A percentile compares a stretch with the other conserved stretches of the same genome.
phyloP scores from a whole-genome alignment of 2,329 filamentous ascomycete genomes.

The Aspergillus melleus region DNA sequence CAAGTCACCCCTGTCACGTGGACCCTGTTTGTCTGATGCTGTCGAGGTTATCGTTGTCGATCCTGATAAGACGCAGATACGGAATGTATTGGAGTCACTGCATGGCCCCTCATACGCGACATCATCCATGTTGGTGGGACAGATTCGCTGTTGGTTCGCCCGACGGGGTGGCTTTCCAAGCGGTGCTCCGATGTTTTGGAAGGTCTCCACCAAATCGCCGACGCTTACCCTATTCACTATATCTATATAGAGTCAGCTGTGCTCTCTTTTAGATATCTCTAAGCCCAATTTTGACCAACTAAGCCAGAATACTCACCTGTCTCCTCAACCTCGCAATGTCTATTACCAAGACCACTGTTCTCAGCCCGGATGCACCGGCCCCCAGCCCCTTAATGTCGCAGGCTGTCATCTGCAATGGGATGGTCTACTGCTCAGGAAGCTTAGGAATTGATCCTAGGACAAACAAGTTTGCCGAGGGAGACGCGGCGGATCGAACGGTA shows the following conservation, averaged over 20 bases:
- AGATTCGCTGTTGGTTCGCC: background rate
- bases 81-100: background rate
- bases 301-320: too few relatives aligned
- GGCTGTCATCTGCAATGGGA: constrained; percentile 26
- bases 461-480: constrained; percentile 21
- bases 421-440: constrained; percentile 26
- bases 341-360: background rate
- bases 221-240: too few relatives aligned
- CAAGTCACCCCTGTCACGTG: background rate
- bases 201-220: too few relatives aligned
- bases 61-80: background rate
- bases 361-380: constrained; percentile 19
- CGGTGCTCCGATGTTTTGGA: too few relatives aligned
- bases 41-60: background rate
- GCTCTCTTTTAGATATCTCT: too few relatives aligned
- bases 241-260: too few relatives aligned
- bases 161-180: background rate
- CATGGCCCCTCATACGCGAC: background rate
- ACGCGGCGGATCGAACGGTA: constrained; percentile 25
- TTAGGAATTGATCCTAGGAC: constrained; percentile 25
- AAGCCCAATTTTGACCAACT: too few relatives aligned
- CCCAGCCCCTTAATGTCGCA: constrained; percentile 25
- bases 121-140: background rate
- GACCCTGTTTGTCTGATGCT: background rate
- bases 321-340: too few relatives aligned